Evolutionary conservation across 257 asterid genomes (phyloP), one percentile per base, ranked within the genome.

Genomic region (Prunella vulgaris): DNA sequence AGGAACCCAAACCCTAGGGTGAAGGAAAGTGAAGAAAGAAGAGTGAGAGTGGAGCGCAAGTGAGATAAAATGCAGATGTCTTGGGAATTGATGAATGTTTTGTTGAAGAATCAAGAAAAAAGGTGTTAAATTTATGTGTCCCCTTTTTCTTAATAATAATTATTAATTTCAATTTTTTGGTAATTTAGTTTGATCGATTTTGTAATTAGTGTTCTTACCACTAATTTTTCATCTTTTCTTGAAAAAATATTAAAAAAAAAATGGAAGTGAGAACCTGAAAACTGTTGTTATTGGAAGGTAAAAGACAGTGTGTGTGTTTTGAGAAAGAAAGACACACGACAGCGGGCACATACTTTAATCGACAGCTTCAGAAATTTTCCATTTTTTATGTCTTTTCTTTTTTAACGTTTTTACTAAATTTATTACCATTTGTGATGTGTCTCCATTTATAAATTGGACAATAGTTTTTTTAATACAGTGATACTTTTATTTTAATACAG

Each of bases 1-100:
- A 74, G 70, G 73, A 79, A 73, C 82, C 70, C 86, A 79, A 85
- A 81, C 84, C 89, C 90, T 82, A 81, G 86, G 83, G 71, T 63
- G 56, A 71, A 78, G 82, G 71, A 69, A 74, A 74, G 76, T 37
- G 80, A 56, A 56, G 25, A 20, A 51, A 65, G 61, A 32, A 76
- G 79, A 71, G 87, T 52, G 72, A 68, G 79, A 78, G 73, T 60
- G 71, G 71, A 62, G 77, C 61, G 59, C 38, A 25, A 52, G 76
- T 35, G 68, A 57, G 71, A 56, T 18, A 27, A 76, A 78, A 46
- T 46, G 20, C 20, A 46, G 53, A 46, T 46, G 21, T 46, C 53
- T 46, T 46, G 53, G 53, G 53, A 46, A 46, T 46, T 83, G 95
- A 84, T 80, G 77, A 76, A 74, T 80, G 85, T 80, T 82, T 80